Evolutionary conservation across 148 eudicot species (phyloP), one percentile per base, ranked within the genome.

Genomic region (Hydrangea macrophylla): DNA sequence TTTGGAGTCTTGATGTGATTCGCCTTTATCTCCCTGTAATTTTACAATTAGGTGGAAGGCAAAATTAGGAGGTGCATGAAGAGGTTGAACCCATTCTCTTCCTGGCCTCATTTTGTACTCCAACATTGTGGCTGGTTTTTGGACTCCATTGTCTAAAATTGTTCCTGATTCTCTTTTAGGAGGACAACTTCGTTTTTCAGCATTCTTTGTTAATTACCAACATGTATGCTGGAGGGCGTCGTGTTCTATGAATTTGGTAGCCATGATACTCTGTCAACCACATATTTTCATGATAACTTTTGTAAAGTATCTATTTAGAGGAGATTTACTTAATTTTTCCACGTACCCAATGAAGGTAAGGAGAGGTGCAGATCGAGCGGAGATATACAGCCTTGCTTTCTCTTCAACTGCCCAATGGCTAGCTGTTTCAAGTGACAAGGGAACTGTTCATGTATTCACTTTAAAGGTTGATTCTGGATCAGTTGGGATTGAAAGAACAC

Each of bases 311-410:
- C 39, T 27, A 10, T 64, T 30, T 31, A 5, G 25, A 36, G 9
- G 51, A 44, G 51, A 44, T 61, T 54, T 5, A 36, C 11, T 67
- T 35, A 45, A 24, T 18, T 36, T 53, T 66, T 60, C n/a, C 23
- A 55, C 12, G 36, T 54, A 6, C 62, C 45, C 57, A 50, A 63
- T 62, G 33, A 54, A 89, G 96, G 89, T 89, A 54, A 82, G 96
- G 54, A 84, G 96, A 75, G 96, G 96, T 55, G 82, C 89, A 7
- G 84, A 82, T 57, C 81, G 81, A 68, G 96, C 96, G 23, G 91
- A 80, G 62, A 89, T 89, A 51, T 78, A 84, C 60, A 82, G 89
- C 71, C 74, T 89, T 67, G 89, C 91, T 11, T 86, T 89, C 71
- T 86, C 95, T 70, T 40, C 85, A 33, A 73, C 79, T 73, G 91